These are phyloP conservation scores for Vigna angularis DNA, from an alignment of 306 rosid species.

Conservation along the genomic window DNA sequence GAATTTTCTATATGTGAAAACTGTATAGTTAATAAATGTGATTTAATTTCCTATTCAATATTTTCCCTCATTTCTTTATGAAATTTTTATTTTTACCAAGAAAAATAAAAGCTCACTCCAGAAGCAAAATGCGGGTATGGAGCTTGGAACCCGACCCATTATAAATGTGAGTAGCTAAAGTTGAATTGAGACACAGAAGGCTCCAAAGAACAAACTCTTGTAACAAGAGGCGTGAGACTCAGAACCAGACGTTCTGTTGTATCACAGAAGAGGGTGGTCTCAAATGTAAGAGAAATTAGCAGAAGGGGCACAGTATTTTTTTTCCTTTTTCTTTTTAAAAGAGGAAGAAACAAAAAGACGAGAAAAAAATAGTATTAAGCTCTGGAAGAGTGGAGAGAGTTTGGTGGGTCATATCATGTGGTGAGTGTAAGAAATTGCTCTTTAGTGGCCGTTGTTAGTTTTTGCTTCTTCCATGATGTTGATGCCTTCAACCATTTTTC, in stretches of 20 bases:
- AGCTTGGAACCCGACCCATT: conserved; percentile 40
- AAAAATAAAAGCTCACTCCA: too few relatives aligned
- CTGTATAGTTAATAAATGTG: too few relatives aligned
- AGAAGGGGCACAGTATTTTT: conserved; percentile 27
- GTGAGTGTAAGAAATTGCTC: conserved; percentile 18
- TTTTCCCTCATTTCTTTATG: too few relatives aligned
- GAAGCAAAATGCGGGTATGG: neutral
- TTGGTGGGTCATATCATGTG: conserved; percentile 51
- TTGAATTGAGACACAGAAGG: conserved; percentile 5
- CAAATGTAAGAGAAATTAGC: neutral
- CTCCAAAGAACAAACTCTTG: conserved; percentile 20
- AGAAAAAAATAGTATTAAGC: conserved; percentile 11
- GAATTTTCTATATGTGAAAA: too few relatives aligned
- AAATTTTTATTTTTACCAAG: neutral
- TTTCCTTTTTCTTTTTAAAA: neutral
- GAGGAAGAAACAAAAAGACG: conserved; percentile 2
- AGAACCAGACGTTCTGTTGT: conserved; percentile 34
- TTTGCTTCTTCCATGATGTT: conserved; percentile 52
- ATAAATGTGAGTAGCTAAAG: neutral
- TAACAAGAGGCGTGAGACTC: conserved; percentile 15
- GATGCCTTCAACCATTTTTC: conserved; percentile 44
- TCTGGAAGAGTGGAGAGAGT: conserved; percentile 58
- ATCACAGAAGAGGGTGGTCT: neutral
- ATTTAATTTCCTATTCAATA: neutral
- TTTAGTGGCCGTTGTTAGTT: conserved; percentile 57